Evolutionary conservation across 306 rosid species (phyloP).

Genomic region (Vicia sativa): DNA sequence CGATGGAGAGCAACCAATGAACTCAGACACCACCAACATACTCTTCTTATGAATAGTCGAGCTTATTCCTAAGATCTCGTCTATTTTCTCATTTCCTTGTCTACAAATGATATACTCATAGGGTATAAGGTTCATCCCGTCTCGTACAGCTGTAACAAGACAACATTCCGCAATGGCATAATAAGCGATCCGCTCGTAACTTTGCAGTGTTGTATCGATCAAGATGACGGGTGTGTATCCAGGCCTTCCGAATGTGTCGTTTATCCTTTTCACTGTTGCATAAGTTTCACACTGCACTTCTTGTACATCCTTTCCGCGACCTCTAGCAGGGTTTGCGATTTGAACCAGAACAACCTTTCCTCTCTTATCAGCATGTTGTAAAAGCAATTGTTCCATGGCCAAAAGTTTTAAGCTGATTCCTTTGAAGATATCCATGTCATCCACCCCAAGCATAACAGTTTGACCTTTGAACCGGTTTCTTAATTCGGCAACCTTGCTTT

Average conservation of each 20-base stretch:
- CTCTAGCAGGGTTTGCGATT: slow-evolving; percentile 91
- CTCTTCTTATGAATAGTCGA: slow-evolving; percentile 58
- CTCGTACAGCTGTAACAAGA: slow-evolving; percentile 92
- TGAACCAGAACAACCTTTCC: slow-evolving; percentile 82
- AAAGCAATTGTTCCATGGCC: slow-evolving; percentile 85
- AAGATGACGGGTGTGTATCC: slow-evolving; percentile 81
- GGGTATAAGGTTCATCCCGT: slow-evolving; percentile 94
- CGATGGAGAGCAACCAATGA: slow-evolving; percentile 91
- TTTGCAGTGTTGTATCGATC: slow-evolving; percentile 73
- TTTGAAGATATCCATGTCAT: slow-evolving; percentile 64
- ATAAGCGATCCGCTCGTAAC: slow-evolving; percentile 78
- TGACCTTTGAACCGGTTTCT: slow-evolving; percentile 59
- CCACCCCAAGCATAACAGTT: slow-evolving; percentile 82
- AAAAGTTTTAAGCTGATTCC: slow-evolving; percentile 88
- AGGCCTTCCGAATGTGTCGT: slow-evolving; percentile 58
- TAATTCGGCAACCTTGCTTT: slow-evolving; percentile 66
- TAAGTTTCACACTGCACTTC: slow-evolving; percentile 75
- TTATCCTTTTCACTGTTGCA: slow-evolving; percentile 68
- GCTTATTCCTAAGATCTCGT: slow-evolving; percentile 58
- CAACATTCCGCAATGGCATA: slow-evolving; percentile 83
- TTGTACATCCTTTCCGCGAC: slow-evolving; percentile 80
- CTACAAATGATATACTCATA: slow-evolving; percentile 82
- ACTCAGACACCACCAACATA: slow-evolving; percentile 87
- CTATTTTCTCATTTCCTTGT: slow-evolving; percentile 79
- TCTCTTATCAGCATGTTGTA: slow-evolving; percentile 79